phyloP scores from a whole-genome alignment of 179 eudicot genomes.

The Silene coronaria region DNA sequence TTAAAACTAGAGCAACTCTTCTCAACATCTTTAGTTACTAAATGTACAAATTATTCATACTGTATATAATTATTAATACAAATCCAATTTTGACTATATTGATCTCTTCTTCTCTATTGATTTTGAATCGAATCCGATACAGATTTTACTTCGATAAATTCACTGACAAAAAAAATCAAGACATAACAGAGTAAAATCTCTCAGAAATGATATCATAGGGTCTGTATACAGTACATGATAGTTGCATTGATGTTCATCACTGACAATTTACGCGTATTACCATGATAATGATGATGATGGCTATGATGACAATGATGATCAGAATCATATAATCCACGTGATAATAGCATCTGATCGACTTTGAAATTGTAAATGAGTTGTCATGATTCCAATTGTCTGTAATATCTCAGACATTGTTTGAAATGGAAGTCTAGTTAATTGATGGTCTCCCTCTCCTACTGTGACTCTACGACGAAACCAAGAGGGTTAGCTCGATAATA shows the following conservation, averaged over 20 bases:
- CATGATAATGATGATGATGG: neutral
- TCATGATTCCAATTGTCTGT: neutral
- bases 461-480: neutral
- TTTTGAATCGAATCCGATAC: neutral
- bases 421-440: neutral
- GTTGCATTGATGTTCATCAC: too few relatives aligned
- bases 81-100: neutral
- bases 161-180: neutral
- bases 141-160: too few relatives aligned
- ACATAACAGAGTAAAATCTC: neutral
- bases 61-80: constrained; percentile 12
- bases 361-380: neutral
- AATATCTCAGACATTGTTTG: neutral
- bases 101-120: neutral
- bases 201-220: too few relatives aligned
- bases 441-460: neutral
- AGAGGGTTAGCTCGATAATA: too few relatives aligned
- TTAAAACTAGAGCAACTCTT: constrained; percentile 41
- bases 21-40: constrained; percentile 39
- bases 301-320: neutral
- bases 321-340: neutral
- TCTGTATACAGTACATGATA: too few relatives aligned
- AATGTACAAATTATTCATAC: neutral
- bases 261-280: too few relatives aligned
- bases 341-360: neutral